phyloP scores from a whole-genome alignment of 805 yeast species.

The Teunomyces panamensis region DNA sequence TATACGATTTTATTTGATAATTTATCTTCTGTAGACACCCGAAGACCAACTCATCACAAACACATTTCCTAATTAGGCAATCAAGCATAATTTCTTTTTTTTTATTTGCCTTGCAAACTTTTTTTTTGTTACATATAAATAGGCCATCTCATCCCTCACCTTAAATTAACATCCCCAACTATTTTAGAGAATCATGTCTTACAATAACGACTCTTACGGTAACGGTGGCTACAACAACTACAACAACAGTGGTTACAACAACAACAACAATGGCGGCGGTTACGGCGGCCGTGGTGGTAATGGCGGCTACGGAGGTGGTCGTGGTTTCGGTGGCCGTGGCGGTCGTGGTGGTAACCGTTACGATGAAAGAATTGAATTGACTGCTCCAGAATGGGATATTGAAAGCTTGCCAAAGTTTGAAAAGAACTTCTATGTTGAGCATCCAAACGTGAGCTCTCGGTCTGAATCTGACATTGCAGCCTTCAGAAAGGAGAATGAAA shows the following conservation, averaged over 20 bases:
- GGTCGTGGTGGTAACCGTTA: conserved; percentile 33
- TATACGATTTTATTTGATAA: background rate
- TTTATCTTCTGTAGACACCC: background rate
- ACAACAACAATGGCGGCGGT: conserved; percentile 24
- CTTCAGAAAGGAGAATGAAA: conserved; percentile 81
- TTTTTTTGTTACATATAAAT: conserved; percentile 3
- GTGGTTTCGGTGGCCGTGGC: conserved; percentile 37
- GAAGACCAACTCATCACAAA: background rate
- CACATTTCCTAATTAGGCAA: conserved; percentile 7
- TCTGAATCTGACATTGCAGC: conserved; percentile 65
- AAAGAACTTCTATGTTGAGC: conserved; percentile 91
- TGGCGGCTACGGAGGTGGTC: conserved; percentile 33
- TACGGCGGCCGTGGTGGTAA: conserved; percentile 36
- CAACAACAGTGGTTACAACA: conserved; percentile 28
- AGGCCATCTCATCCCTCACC: conserved; percentile 1
- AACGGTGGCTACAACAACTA: conserved; percentile 31
- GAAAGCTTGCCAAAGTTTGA: conserved; percentile 82
- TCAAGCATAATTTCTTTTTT: conserved; percentile 7
- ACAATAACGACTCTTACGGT: conserved; percentile 26
- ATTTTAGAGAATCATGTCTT: conserved; percentile 32
- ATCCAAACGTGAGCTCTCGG: conserved; percentile 72
- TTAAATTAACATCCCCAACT: background rate
- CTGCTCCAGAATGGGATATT: conserved; percentile 78
- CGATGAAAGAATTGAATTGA: conserved; percentile 48
- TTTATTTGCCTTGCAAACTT: conserved; percentile 1